phyloP scores from a whole-genome alignment of 805 yeast genomes.

The Metschnikowia peoriensis region DNA sequence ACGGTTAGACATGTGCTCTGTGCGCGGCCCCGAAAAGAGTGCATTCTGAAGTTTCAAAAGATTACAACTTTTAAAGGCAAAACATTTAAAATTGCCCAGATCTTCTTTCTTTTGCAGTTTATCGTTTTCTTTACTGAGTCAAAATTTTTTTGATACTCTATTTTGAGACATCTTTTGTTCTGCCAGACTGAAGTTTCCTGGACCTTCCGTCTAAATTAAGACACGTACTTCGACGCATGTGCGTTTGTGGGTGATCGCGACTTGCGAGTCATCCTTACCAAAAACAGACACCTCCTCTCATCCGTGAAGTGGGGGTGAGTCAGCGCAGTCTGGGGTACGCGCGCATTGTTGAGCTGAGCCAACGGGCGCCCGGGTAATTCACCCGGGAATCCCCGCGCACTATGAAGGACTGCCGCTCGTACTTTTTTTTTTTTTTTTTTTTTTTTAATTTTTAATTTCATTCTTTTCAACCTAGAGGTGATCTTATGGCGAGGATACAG shows the following conservation, averaged over 20 bases:
- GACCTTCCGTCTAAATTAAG: background rate
- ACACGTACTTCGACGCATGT: background rate
- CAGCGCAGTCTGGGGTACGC: slow-evolving; percentile 7
- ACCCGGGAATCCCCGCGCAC: slow-evolving; percentile 5
- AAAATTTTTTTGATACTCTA: no score
- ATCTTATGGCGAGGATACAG: no score
- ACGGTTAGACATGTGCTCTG: background rate
- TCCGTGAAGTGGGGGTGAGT: slow-evolving; percentile 11
- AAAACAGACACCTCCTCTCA: slow-evolving; percentile 5
- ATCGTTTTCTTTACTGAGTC: no score
- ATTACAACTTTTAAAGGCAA: background rate
- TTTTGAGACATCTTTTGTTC: no score
- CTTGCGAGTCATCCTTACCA: slow-evolving; percentile 5
- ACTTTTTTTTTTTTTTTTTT: no score
- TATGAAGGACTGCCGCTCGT: no score
- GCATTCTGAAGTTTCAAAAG: background rate
- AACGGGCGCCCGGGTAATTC: background rate
- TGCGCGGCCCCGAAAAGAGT: background rate
- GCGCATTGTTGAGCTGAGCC: background rate
- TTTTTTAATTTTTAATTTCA: no score
- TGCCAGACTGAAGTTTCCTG: background rate
- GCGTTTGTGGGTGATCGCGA: background rate
- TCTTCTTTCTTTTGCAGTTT: no score
- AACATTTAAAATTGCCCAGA: background rate
- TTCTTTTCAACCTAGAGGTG: no score